Evolutionary conservation across 2,329 filamentous ascomycete genomes (phyloP).

Genomic region (Cladosporium cucumerinum): DNA sequence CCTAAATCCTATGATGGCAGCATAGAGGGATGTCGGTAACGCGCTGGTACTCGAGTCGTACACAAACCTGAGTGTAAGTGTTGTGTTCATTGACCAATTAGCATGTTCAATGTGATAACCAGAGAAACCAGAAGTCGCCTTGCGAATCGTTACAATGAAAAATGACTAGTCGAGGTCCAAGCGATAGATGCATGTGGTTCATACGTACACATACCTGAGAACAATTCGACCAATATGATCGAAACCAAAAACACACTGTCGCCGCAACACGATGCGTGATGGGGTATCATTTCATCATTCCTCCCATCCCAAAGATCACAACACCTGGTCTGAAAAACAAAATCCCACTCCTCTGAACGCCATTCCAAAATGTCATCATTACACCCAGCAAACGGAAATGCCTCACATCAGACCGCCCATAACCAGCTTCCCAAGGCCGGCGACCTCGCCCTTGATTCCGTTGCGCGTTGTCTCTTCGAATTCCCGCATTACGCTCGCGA

Average conservation of each 20-base stretch:
- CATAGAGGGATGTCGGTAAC: too few relatives aligned
- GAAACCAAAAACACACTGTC: not conserved
- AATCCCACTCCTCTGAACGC: not conserved
- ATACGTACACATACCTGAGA: not conserved
- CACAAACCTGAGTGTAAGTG: too few relatives aligned
- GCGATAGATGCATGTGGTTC: not conserved
- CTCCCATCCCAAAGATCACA: not conserved
- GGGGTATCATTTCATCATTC: constrained; percentile 4
- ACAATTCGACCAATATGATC: not conserved
- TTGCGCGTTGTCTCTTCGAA: constrained; percentile 83
- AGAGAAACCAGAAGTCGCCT: not conserved
- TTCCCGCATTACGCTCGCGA: constrained; percentile 82
- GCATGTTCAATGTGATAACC: not conserved
- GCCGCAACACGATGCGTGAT: constrained; percentile 13
- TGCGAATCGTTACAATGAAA: not conserved
- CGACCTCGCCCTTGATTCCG: constrained; percentile 75
- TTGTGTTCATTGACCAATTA: too few relatives aligned
- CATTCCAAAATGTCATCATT: not conserved
- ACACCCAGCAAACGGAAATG: not conserved
- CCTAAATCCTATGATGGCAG: too few relatives aligned
- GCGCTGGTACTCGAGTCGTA: too few relatives aligned
- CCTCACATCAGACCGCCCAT: constrained; percentile 74
- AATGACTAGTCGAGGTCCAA: not conserved
- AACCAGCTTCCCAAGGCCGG: constrained; percentile 82
- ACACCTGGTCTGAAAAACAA: not conserved